Conservation (phyloP, 2,329 filamentous ascomycete species). For the Exophiala sideris region DNA sequence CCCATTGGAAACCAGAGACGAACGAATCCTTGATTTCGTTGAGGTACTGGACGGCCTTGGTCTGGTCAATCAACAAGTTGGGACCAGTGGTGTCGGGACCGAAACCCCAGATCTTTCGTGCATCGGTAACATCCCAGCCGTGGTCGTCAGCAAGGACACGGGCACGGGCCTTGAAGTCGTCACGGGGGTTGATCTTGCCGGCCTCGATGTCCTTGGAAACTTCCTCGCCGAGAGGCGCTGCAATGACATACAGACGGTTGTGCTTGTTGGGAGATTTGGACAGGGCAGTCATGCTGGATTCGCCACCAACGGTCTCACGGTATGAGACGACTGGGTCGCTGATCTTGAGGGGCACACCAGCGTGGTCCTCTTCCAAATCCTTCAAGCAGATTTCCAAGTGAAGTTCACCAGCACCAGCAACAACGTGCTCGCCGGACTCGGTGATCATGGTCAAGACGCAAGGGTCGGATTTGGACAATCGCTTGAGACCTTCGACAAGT, state of each 20-base stretch:
- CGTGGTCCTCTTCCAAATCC: constrained; percentile 99
- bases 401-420: constrained; percentile 98
- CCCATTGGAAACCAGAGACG: constrained; percentile 99
- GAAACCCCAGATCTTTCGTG: constrained; percentile 99
- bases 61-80: constrained; percentile 99
- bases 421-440: constrained; percentile 96
- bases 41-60: constrained; percentile 99
- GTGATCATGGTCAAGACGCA: constrained; percentile 89
- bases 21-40: constrained; percentile 99
- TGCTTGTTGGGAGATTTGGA: constrained; percentile 99
- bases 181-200: constrained; percentile 89
- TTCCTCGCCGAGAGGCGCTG: constrained; percentile 87
- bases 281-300: constrained; percentile 91
- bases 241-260: constrained; percentile 98
- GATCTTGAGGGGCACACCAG: constrained; percentile 94
- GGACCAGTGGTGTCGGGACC: constrained; percentile 95
- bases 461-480: constrained; percentile 99
- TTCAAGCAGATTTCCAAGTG: constrained; percentile 99
- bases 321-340: constrained; percentile 98
- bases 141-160: constrained; percentile 93
- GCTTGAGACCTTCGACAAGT: constrained; percentile 99
- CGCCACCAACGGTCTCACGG: constrained; percentile 86
- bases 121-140: constrained; percentile 99
- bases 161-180: constrained; percentile 98
- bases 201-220: constrained; percentile 83